Evolutionary conservation across 192 early-diverging fungal species (phyloP).

Genomic region (Umbelopsis vinacea): DNA sequence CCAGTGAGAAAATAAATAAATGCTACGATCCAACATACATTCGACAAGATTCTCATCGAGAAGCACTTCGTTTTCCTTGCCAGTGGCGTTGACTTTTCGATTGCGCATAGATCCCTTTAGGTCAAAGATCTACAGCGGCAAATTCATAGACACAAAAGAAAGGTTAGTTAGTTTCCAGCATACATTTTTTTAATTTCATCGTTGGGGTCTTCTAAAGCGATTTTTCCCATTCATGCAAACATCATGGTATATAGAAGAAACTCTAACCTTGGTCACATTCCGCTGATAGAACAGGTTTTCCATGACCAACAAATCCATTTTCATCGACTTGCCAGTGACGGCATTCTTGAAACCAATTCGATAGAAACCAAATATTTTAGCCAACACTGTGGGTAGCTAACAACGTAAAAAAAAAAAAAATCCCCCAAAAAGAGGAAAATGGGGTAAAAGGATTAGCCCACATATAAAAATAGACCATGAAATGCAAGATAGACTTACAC

Average conservation of each 20-base stretch:
- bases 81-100: conserved; percentile 87
- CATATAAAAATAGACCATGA: conserved; percentile 6
- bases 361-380: conserved; percentile 94
- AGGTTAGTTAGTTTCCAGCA: not conserved
- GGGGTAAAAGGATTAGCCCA: not conserved
- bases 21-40: conserved; percentile 48
- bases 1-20: too few relatives aligned
- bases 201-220: too few relatives aligned
- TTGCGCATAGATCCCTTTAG: conserved; percentile 96
- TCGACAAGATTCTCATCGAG: conserved; percentile 95
- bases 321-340: conserved; percentile 77
- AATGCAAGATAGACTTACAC: conserved; percentile 47
- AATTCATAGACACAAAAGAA: not conserved
- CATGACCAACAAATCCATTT: conserved; percentile 94
- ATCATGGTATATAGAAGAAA: not conserved
- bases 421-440: not conserved
- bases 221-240: not conserved
- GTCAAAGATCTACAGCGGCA: conserved; percentile 74
- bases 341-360: conserved; percentile 87
- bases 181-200: too few relatives aligned
- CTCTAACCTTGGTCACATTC: conserved; percentile 64
- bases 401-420: conserved; percentile 25
- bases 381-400: conserved; percentile 81
- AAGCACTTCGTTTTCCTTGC: conserved; percentile 82
- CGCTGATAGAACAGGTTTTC: conserved; percentile 95